Evolutionary conservation across 2,329 filamentous ascomycete genomes (phyloP).

Genomic region (Furcasterigmium sp.): DNA sequence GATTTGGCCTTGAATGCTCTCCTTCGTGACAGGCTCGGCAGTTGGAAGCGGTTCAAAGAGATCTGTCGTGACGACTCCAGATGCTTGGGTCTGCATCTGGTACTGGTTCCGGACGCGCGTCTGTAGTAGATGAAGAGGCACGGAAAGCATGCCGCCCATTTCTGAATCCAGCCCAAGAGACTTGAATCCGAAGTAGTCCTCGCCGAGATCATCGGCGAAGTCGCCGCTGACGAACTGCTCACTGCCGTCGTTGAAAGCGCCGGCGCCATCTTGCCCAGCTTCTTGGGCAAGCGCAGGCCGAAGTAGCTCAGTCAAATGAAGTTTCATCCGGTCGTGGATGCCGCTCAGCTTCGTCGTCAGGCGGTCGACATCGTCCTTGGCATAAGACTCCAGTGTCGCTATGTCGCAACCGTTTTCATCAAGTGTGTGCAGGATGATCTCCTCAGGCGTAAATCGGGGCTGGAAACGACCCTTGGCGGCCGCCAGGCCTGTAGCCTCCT

Average conservation of each 20-base stretch:
- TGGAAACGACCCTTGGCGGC: slow-evolving; percentile 43
- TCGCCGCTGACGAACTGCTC: slow-evolving; percentile 96
- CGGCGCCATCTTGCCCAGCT: slow-evolving; percentile 75
- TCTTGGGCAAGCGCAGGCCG: slow-evolving; percentile 77
- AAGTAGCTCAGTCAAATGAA: slow-evolving; percentile 85
- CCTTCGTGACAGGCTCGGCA: slow-evolving; percentile 72
- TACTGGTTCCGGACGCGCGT: slow-evolving; percentile 83
- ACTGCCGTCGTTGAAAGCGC: slow-evolving; percentile 91
- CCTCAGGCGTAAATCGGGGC: slow-evolving; percentile 72
- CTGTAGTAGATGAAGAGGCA: slow-evolving; percentile 90
- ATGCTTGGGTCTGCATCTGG: slow-evolving; percentile 66
- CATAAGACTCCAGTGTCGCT: slow-evolving; percentile 76
- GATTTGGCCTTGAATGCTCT: slow-evolving; percentile 74
- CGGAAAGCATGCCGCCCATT: slow-evolving; percentile 82
- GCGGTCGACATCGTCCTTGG: slow-evolving; percentile 89
- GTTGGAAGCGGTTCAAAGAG: slow-evolving; percentile 64
- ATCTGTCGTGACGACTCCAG: slow-evolving; percentile 51
- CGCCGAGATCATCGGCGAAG: slow-evolving; percentile 94
- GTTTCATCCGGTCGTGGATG: slow-evolving; percentile 93
- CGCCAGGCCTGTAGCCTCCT: slow-evolving; percentile 42
- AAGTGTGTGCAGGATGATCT: slow-evolving; percentile 81
- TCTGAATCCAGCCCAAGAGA: slow-evolving; percentile 89
- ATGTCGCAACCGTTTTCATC: slow-evolving; percentile 80
- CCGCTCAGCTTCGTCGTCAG: slow-evolving; percentile 71
- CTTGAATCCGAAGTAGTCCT: slow-evolving; percentile 99